Evolutionary conservation across 306 rosid genomes (phyloP), one percentile per base, ranked within the genome.

Genomic region (Cicer chorassanicum): DNA sequence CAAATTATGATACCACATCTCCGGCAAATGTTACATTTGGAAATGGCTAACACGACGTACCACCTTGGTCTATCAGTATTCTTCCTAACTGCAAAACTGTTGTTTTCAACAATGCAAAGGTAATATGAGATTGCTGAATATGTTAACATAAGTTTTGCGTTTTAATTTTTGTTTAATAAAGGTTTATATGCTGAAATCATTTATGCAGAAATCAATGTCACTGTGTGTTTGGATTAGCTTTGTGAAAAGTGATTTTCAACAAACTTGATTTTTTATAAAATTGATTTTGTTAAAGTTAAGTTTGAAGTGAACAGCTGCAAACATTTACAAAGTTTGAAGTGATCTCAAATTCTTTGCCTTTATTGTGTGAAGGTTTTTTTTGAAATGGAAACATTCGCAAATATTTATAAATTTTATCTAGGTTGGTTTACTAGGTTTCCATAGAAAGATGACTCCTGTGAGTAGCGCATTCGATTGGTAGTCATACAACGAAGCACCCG

Each of bases 11-110:
- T 73, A 50, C 87, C 11, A 56, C 8, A 53, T 85, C 88, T 12
- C 43, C 78, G 4, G 82, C 88, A 18, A 91, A 13, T 36, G 87
- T 89, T 65, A 74, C 50, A 13, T 93, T 91, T 83, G 89, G 90
- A 39, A 80, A 74, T 76, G 81, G 78, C 65, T 79, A 64, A 21
- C 91, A 91, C 55, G 80, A 75, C 38, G 78, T 93, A 45, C 98
- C 98, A 7, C 88, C 96, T 36, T 93, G 98, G 98, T 93, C 98
- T 65, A 76, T 93, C 62, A 89, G 93, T 76, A 83, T 93, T 82
- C 93, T 93, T 65, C 98, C 93, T 60, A 93, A 87, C 78, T 93
- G 98, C 87, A 81, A 81, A 73, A 91, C 81, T 49, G 96, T 2
- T 6, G 88, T 85, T 76, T 91, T 73, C 77, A 93, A 93, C 86